These are phyloP conservation scores for Pisolithus albus DNA, from an alignment of 768 basidiomycete genomes.

Conservation along the genomic window DNA sequence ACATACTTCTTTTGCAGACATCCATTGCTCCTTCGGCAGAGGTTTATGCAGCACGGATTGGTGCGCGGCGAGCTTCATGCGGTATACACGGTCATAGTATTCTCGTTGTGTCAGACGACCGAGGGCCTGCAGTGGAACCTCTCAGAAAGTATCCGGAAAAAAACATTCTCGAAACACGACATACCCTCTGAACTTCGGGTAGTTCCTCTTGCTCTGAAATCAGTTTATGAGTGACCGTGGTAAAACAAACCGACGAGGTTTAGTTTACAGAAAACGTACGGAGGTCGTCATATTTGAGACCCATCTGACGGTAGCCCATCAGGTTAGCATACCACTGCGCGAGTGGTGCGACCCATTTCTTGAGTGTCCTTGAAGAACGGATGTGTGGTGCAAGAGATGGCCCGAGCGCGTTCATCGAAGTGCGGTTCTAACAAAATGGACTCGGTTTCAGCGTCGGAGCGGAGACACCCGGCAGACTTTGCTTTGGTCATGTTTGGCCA, in stretches of 20 bases:
- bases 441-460: constrained; percentile 3
- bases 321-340: constrained; percentile 78
- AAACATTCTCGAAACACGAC: constrained; percentile 12
- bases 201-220: constrained; percentile 69
- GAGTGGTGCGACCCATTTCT: constrained; percentile 64
- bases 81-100: constrained; percentile 85
- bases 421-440: constrained; percentile 8
- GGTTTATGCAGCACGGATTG: constrained; percentile 70
- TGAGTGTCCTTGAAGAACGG: constrained; percentile 60
- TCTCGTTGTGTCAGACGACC: constrained; percentile 72
- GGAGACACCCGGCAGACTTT: constrained; percentile 22
- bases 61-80: constrained; percentile 75
- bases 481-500: constrained; percentile 39
- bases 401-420: constrained; percentile 50
- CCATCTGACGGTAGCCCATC: constrained; percentile 79
- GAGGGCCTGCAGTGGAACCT: constrained; percentile 55
- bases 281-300: constrained; percentile 93
- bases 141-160: neutral
- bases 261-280: constrained; percentile 42
- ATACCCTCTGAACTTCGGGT: constrained; percentile 69
- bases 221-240: neutral
- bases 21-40: constrained; percentile 80
- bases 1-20: constrained; percentile 65
- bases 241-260: neutral
- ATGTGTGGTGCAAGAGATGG: constrained; percentile 72